phyloP scores from a whole-genome alignment of 2,329 filamentous ascomycete species.

The Nothophoma quercina region DNA sequence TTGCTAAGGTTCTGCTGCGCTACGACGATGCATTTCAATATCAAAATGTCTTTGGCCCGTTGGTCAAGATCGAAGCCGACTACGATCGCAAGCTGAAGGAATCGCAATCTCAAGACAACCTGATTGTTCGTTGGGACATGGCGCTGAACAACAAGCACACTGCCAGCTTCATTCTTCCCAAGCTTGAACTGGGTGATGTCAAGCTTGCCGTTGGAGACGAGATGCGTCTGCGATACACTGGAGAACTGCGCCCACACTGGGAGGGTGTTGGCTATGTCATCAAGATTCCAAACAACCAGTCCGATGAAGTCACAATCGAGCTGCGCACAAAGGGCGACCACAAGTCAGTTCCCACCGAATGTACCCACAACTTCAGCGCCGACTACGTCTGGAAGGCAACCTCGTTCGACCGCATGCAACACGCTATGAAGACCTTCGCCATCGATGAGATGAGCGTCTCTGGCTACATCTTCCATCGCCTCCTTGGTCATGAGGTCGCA shows the following conservation, averaged over 20 bases:
- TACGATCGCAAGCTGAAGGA: slow-evolving; percentile 99
- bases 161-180: slow-evolving; percentile 93
- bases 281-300: slow-evolving; percentile 99
- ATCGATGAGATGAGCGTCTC: slow-evolving; percentile 98
- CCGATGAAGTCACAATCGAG: slow-evolving; percentile 95
- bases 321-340: slow-evolving; percentile 93
- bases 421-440: slow-evolving; percentile 98
- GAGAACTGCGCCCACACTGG: slow-evolving; percentile 90
- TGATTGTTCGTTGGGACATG: slow-evolving; percentile 92
- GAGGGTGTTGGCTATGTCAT: slow-evolving; percentile 98
- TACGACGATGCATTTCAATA: slow-evolving; percentile 99
- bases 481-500: slow-evolving; percentile 93
- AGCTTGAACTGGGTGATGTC: slow-evolving; percentile 96
- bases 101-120: slow-evolving; percentile 94
- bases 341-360: slow-evolving; percentile 94
- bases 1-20: slow-evolving; percentile 86
- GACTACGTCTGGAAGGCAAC: slow-evolving; percentile 99
- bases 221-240: slow-evolving; percentile 96
- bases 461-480: slow-evolving; percentile 96
- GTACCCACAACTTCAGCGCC: slow-evolving; percentile 96
- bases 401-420: slow-evolving; percentile 98
- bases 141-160: slow-evolving; percentile 97
- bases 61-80: slow-evolving; percentile 99
- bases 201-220: slow-evolving; percentile 98
- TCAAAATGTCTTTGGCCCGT: slow-evolving; percentile 96